A percentile compares a stretch with the other conserved stretches of the same genome.
Evolutionary conservation across 106 monocot genomes (phyloP).

Genomic region (Hemerocallis citrina): DNA sequence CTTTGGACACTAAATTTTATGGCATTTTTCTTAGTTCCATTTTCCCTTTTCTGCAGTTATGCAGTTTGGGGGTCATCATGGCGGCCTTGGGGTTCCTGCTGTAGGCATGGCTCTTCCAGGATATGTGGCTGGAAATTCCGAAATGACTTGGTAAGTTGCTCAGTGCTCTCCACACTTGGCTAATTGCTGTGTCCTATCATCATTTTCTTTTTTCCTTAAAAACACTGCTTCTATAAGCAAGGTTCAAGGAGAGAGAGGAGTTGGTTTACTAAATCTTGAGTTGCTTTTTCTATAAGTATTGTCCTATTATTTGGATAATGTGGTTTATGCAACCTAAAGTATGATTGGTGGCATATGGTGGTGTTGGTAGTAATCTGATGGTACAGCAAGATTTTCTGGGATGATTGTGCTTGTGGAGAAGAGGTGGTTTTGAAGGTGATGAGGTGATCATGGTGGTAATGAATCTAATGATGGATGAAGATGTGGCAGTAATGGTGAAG

Average conservation of each 20-base stretch:
- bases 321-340: not conserved
- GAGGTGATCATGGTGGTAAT: too few species aligned
- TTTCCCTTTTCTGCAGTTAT: conserved; percentile 40
- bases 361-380: not conserved
- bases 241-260: not conserved
- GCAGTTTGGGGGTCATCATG: conserved; percentile 77
- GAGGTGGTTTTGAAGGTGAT: too few species aligned
- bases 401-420: too few species aligned
- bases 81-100: conserved; percentile 71
- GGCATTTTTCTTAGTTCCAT: too few species aligned
- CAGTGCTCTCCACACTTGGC: not conserved
- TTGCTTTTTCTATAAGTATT: not conserved
- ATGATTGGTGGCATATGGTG: not conserved
- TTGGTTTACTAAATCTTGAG: not conserved
- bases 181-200: not conserved
- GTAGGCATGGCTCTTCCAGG: conserved; percentile 96
- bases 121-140: conserved; percentile 87
- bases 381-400: too few species aligned
- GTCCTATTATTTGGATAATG: not conserved
- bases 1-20: too few species aligned
- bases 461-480: too few species aligned
- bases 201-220: not conserved
- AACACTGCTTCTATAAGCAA: not conserved
- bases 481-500: too few species aligned
- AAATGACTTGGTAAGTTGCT: conserved; percentile 84